Conservation (phyloP, 2,329 filamentous ascomycete species). For the Colletotrichum somersetense region DNA sequence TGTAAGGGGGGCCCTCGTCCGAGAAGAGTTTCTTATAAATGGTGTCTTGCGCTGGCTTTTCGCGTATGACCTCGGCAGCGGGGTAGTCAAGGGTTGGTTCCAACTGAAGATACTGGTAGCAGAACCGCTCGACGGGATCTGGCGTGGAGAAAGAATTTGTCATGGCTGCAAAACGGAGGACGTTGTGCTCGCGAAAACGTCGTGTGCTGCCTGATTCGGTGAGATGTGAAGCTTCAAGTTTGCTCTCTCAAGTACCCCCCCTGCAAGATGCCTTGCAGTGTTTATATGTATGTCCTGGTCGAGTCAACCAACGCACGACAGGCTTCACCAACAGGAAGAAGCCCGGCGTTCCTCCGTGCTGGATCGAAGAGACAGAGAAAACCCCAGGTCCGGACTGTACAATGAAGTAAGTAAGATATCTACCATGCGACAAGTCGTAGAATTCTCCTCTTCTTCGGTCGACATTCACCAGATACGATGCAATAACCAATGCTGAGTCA, state of each 20-base stretch:
- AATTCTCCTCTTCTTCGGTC: background rate
- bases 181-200: constrained; percentile 7
- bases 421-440: background rate
- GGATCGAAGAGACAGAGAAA: background rate
- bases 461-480: background rate
- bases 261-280: background rate
- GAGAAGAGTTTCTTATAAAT: constrained; percentile 78
- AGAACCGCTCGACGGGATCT: constrained; percentile 63
- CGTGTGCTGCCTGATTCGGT: constrained; percentile 18
- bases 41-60: constrained; percentile 72
- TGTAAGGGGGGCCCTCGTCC: constrained; percentile 63
- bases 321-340: background rate
- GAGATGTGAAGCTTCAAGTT: background rate
- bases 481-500: constrained; percentile 20
- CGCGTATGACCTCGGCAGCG: constrained; percentile 66
- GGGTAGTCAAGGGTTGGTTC: constrained; percentile 76
- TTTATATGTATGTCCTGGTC: background rate
- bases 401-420: background rate
- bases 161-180: background rate
- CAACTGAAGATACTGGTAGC: constrained; percentile 84
- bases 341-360: background rate
- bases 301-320: background rate
- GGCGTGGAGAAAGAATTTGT: background rate
- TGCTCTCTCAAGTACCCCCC: background rate
- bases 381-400: background rate